Base-by-base conservation (phyloP, 768 basidiomycete genomes). In the Amanita brunnescens region DNA sequence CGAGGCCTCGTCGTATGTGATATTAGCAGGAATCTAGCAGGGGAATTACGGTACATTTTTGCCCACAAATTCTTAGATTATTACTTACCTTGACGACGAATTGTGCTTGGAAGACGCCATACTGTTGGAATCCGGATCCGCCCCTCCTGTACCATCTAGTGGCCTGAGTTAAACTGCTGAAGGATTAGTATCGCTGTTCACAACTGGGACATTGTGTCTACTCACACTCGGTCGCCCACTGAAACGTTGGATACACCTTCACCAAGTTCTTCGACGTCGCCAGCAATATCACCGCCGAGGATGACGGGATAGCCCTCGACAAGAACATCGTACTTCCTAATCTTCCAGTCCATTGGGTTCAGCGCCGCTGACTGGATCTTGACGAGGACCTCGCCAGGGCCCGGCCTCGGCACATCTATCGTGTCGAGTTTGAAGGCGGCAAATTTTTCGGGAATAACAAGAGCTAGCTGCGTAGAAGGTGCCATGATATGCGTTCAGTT, bases 311-410 rank as follows among this genome's bases (percentile, higher is more conserved):
- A 78, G 3, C 59, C 47, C 16, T 68, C 53, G 14, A 74, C 40
- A 52, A 67, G 62, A 13, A 64, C 29, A 1, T 56, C 62, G 24
- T 55, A 59, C 39, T 63, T 62, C 34, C 58, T 59, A 29, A 59
- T 59, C 46, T 64, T 64, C 66, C 68, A 73, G 60, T 71, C 75
- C 51, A 70, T 56, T n/a, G 77, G 79, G 57, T 80, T 78, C 8
- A 79, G 62, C 5, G 68, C 70, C 4, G 66, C 59, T 0, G 72
- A 57, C 30, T 65, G 56, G 43, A 74, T 52, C 55, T 72, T 71
- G 52, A 78, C 62, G 38, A 78, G 64, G 10, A 78, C 51, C 49
- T 77, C 68, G 10, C 69, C 68, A 2, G 62, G 59, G 2, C 69
- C 66, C 7, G 74, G 74, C 50, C 61, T 54, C 24, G 49, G 51